These are phyloP conservation scores for Peniophora sp. DNA, from an alignment of 1,284 basidiomycete genomes.

Conservation along the genomic window DNA sequence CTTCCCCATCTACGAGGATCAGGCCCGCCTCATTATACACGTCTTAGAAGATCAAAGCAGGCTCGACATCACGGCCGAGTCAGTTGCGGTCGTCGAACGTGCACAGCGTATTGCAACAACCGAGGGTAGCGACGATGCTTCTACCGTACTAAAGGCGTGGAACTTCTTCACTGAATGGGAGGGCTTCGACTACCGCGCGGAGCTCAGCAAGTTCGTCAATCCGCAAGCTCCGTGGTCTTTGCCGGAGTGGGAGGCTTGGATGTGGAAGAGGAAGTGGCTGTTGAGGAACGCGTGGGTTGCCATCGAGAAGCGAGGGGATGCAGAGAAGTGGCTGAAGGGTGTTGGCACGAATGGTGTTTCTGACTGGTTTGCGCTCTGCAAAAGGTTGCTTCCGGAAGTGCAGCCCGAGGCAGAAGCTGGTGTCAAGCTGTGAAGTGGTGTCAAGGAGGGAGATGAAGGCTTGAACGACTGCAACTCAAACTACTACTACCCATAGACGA, in stretches of 20 bases:
- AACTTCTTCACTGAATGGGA: slow-evolving; percentile 39
- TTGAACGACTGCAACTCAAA: too few relatives aligned
- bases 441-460: too few relatives aligned
- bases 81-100: slow-evolving; percentile 36
- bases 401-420: too few relatives aligned
- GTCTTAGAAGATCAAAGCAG: slow-evolving; percentile 42
- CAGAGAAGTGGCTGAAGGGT: slow-evolving; percentile 49
- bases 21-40: slow-evolving; percentile 49
- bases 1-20: slow-evolving; percentile 60
- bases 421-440: too few relatives aligned
- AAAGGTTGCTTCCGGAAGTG: slow-evolving; percentile 32
- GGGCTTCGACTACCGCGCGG: slow-evolving; percentile 64
- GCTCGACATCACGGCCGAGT: slow-evolving; percentile 41
- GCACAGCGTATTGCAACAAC: slow-evolving; percentile 29
- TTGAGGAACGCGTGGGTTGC: slow-evolving; percentile 52
- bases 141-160: slow-evolving; percentile 45
- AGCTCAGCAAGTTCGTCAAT: slow-evolving; percentile 41
- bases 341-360: slow-evolving; percentile 47
- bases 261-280: slow-evolving; percentile 41
- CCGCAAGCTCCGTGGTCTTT: slow-evolving; percentile 28
- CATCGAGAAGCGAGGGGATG: slow-evolving; percentile 46
- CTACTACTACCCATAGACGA: too few relatives aligned
- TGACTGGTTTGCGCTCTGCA: slow-evolving; percentile 60
- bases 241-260: slow-evolving; percentile 47
- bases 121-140: slow-evolving; percentile 16